A percentile compares a stretch with the other conserved stretches of the same genome.
phyloP scores from a whole-genome alignment of 345 rosid species.

The Balakata baccata region DNA sequence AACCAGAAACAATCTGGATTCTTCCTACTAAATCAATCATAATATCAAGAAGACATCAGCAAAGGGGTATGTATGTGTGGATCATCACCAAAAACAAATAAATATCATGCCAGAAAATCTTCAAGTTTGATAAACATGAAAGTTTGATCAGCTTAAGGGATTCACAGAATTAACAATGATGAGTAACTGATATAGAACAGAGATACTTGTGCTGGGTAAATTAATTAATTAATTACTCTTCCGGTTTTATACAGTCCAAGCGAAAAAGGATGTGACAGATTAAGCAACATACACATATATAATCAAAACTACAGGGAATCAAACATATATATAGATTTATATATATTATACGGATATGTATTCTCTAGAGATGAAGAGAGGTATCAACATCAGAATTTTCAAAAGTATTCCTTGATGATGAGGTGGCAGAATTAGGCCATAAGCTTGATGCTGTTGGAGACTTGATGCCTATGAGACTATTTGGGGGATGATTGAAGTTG shows the following conservation, averaged over 20 bases:
- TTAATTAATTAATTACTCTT: constrained; percentile 8
- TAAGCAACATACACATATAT: neutral
- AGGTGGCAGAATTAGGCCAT: constrained; percentile 31
- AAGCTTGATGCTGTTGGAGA: constrained; percentile 26
- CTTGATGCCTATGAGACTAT: constrained; percentile 14
- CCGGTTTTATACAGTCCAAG: constrained; percentile 13
- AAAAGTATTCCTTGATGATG: constrained; percentile 24
- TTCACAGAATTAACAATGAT: no score
- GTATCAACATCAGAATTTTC: constrained; percentile 67
- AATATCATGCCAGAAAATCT: no score
- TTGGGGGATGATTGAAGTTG: constrained; percentile 3
- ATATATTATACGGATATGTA: neutral
- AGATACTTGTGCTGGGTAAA: neutral
- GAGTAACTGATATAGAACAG: neutral
- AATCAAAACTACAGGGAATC: neutral
- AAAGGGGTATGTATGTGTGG: no score
- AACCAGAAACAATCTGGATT: neutral
- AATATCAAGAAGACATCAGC: no score
- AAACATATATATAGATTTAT: neutral
- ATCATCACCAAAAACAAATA: no score
- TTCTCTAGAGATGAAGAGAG: constrained; percentile 61
- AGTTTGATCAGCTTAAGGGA: no score
- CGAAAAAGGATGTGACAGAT: neutral
- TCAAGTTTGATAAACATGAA: no score
- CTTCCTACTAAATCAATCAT: neutral